Percentiles rank a stretch among this genome's conserved stretches.
Conservation (phyloP, 169 alveolate genomes). For the Eimeria praecox region DNA sequence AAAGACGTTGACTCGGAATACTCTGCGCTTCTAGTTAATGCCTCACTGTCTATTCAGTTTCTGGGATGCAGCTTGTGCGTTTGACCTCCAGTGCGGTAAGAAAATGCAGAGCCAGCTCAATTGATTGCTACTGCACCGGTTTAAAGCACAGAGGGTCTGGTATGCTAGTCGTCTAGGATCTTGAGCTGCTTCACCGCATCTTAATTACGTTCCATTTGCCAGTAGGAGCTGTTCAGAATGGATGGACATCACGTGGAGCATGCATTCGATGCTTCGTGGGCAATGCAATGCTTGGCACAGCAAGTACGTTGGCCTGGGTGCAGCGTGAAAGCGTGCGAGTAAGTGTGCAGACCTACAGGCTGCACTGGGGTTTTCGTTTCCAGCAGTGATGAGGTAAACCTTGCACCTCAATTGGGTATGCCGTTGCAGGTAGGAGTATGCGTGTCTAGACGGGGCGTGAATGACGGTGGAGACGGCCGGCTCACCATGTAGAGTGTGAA, state of each 20-base stretch:
- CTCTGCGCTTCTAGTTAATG: not conserved
- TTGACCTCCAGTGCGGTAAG: not conserved
- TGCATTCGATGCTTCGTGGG: not conserved
- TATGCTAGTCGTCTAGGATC: not conserved
- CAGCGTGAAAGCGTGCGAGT: not conserved
- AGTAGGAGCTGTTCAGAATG: not conserved
- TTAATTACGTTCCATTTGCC: not conserved
- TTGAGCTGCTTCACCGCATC: not conserved
- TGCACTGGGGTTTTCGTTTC: not conserved
- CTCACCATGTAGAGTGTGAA: not conserved
- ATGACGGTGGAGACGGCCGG: not conserved
- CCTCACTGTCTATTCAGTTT: not conserved
- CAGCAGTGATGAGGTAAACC: not conserved
- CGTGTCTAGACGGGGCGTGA: not conserved
- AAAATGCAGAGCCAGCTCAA: not conserved
- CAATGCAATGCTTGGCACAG: not conserved
- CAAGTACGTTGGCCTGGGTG: constrained; percentile 4
- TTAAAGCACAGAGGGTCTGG: not conserved
- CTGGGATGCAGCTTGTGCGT: not conserved
- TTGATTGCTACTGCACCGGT: not conserved
- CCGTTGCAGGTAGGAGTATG: not conserved
- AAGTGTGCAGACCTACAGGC: not conserved
- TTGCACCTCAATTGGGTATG: not conserved
- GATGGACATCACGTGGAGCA: not conserved
- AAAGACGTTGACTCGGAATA: not conserved